Conservation (phyloP, 495 filamentous ascomycete species). For the Penicillium soppii region DNA sequence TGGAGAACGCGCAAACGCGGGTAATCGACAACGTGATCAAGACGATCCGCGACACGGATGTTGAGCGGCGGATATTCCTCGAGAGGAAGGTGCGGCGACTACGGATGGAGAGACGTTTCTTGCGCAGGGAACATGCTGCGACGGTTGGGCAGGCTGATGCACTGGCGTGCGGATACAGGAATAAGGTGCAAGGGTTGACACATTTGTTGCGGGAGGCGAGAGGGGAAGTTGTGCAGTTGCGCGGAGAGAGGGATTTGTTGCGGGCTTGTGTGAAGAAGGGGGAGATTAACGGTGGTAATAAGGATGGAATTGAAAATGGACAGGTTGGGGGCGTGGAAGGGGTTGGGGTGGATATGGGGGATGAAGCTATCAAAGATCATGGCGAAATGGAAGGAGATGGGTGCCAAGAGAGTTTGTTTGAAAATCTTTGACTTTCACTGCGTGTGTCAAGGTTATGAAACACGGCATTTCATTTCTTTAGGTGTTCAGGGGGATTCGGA, state of each 20-base stretch:
- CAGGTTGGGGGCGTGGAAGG: no score
- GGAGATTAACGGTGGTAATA: background rate
- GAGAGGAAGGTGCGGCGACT: conserved; percentile 7
- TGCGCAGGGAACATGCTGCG: conserved; percentile 11
- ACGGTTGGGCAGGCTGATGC: conserved; percentile 9
- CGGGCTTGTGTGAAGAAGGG: background rate
- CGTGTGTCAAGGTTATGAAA: no score
- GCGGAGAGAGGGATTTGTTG: background rate
- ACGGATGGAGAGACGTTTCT: conserved; percentile 13
- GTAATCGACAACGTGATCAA: conserved; percentile 25
- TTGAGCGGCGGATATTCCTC: conserved; percentile 2
- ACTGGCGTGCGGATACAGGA: conserved; percentile 10
- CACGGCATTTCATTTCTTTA: no score
- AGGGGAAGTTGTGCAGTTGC: background rate
- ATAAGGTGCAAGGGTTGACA: conserved; percentile 3
- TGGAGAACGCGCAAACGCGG: conserved; percentile 13
- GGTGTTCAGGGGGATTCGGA: background rate
- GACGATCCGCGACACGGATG: conserved; percentile 17
- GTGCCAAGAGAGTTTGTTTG: no score
- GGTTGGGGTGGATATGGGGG: background rate
- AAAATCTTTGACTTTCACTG: no score
- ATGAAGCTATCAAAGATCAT: no score
- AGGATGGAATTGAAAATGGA: background rate
- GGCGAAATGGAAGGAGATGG: no score
- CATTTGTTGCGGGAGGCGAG: background rate